Conservation (phyloP, 108 stramenopile species). For the Skeletonema marinoi region DNA sequence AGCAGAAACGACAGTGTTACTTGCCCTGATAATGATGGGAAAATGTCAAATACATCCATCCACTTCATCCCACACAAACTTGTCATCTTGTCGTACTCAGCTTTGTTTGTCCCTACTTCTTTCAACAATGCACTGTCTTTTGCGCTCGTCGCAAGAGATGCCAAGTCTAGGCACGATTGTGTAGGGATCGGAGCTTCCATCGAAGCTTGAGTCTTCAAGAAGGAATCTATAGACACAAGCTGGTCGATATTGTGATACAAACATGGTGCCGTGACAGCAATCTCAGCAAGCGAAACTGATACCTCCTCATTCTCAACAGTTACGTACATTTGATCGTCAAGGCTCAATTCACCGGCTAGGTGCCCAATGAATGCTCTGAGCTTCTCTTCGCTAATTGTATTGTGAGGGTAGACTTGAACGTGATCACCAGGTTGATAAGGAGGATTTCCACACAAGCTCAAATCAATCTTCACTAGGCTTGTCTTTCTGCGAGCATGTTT, state of each 20-base stretch:
- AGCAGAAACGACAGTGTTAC: slow-evolving; percentile 8
- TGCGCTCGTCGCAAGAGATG: not conserved
- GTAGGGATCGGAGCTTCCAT: not conserved
- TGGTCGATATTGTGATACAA: not conserved
- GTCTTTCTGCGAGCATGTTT: not conserved
- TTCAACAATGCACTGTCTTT: not conserved
- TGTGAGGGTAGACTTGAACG: slow-evolving; percentile 5
- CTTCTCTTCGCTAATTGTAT: not conserved
- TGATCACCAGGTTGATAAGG: slow-evolving; percentile 24
- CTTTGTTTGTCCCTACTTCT: not conserved
- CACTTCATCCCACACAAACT: not conserved
- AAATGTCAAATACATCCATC: not conserved
- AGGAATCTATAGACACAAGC: not conserved
- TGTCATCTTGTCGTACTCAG: not conserved
- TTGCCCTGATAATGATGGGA: not conserved
- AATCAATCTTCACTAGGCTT: slow-evolving; percentile 8
- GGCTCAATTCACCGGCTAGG: not conserved
- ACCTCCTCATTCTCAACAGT: slow-evolving; percentile 3
- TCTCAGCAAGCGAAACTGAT: not conserved
- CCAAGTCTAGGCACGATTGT: not conserved
- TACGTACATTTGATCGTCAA: slow-evolving; percentile 12
- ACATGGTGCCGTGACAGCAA: slow-evolving; percentile 4
- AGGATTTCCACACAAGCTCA: not conserved
- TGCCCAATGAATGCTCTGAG: slow-evolving; percentile 5
- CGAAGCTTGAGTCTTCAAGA: not conserved